Evolutionary conservation across 257 asterid genomes (phyloP).

Genomic region (Gynochthodes officinalis): DNA sequence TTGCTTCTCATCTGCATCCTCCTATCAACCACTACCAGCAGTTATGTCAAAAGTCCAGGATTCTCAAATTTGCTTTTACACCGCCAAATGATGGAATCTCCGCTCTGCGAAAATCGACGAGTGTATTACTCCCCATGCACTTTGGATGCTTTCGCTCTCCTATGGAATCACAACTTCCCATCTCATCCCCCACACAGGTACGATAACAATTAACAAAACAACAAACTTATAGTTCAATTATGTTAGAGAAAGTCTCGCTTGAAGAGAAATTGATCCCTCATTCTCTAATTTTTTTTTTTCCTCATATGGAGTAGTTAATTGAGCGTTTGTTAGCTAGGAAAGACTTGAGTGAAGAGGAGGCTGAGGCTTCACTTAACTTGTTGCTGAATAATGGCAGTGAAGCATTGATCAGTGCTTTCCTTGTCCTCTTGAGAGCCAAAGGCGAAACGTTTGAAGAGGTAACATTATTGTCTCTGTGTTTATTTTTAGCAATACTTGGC

Average conservation of each 20-base stretch:
- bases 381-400: conserved; percentile 79
- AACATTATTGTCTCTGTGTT: neutral
- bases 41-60: neutral
- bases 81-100: neutral
- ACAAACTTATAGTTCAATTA: neutral
- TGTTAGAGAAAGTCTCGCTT: neutral
- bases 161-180: neutral
- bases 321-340: conserved; percentile 64
- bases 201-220: neutral
- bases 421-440: conserved; percentile 92
- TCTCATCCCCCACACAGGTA: conserved; percentile 24
- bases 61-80: neutral
- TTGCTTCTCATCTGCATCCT: neutral
- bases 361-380: conserved; percentile 83
- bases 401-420: conserved; percentile 86
- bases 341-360: conserved; percentile 63
- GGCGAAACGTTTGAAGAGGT: conserved; percentile 96
- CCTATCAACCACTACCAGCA: neutral
- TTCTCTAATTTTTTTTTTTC: neutral
- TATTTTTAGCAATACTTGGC: no score
- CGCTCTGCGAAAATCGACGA: neutral
- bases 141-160: conserved; percentile 13
- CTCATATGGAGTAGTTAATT: conserved; percentile 44
- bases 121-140: conserved; percentile 6
- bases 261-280: neutral